Conservation (phyloP, 2,329 filamentous ascomycete genomes). For the Monilinia fructigena region DNA sequence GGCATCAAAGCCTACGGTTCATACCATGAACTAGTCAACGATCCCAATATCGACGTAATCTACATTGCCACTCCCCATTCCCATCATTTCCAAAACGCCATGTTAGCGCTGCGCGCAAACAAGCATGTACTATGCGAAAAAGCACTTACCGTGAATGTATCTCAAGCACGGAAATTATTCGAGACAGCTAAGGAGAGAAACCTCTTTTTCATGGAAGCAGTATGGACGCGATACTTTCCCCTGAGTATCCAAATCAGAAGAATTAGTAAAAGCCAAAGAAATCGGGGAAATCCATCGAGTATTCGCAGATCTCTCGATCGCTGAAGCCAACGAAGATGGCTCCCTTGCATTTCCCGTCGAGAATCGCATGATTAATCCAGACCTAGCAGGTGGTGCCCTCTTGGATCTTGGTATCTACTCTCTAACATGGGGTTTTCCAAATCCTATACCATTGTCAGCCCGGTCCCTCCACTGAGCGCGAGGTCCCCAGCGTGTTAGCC, state of each 20-base stretch:
- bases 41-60: slow-evolving; percentile 64
- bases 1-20: slow-evolving; percentile 63
- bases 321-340: slow-evolving; percentile 51
- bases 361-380: slow-evolving; percentile 66
- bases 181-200: slow-evolving; percentile 61
- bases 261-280: slow-evolving; percentile 45
- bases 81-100: slow-evolving; percentile 69
- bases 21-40: slow-evolving; percentile 64
- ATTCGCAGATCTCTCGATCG: slow-evolving; percentile 45
- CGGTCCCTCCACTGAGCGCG: slow-evolving; percentile 30
- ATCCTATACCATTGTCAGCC: slow-evolving; percentile 65
- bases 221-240: slow-evolving; percentile 72
- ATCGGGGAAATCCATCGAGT: slow-evolving; percentile 48
- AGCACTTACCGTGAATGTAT: slow-evolving; percentile 67
- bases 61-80: slow-evolving; percentile 72
- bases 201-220: slow-evolving; percentile 62
- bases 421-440: slow-evolving; percentile 70
- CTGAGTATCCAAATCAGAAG: slow-evolving; percentile 57
- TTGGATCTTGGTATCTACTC: slow-evolving; percentile 70
- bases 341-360: slow-evolving; percentile 45
- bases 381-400: slow-evolving; percentile 65
- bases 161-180: slow-evolving; percentile 58
- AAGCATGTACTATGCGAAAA: slow-evolving; percentile 73
- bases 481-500: slow-evolving; percentile 56
- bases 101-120: slow-evolving; percentile 62